A percentile compares a stretch with the other conserved stretches of the same genome.
Conservation (phyloP, 2,329 filamentous ascomycete species). For the Verticillium tricorpus region DNA sequence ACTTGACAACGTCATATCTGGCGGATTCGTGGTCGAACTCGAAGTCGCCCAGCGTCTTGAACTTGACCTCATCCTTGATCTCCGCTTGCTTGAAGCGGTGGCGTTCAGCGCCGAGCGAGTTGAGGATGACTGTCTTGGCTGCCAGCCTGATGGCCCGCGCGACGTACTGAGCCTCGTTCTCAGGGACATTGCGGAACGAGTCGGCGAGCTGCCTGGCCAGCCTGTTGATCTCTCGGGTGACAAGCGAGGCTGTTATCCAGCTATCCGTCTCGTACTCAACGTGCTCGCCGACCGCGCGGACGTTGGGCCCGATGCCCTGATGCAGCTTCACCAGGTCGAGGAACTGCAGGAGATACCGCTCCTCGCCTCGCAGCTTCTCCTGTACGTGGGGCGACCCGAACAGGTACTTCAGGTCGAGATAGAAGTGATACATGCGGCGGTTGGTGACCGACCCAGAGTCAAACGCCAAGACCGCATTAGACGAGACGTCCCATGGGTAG, state of each 20-base stretch:
- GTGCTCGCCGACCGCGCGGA: slow-evolving; percentile 87
- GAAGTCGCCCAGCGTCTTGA: slow-evolving; percentile 73
- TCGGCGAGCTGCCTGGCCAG: slow-evolving; percentile 85
- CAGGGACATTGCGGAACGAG: slow-evolving; percentile 68
- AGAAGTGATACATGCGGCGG: slow-evolving; percentile 95
- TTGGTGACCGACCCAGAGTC: slow-evolving; percentile 95
- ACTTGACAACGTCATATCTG: slow-evolving; percentile 71
- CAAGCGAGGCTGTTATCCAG: slow-evolving; percentile 93
- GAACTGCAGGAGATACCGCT: slow-evolving; percentile 88
- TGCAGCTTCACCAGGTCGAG: slow-evolving; percentile 93
- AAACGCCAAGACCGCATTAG: slow-evolving; percentile 82
- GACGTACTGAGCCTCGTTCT: slow-evolving; percentile 63
- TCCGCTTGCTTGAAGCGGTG: slow-evolving; percentile 81
- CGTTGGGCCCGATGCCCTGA: slow-evolving; percentile 94
- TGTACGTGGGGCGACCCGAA: slow-evolving; percentile 87
- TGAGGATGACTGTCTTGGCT: slow-evolving; percentile 79
- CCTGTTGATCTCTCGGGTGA: slow-evolving; percentile 92
- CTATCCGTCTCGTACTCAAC: slow-evolving; percentile 97
- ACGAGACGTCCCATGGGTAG: slow-evolving; percentile 83
- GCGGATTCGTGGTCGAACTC: slow-evolving; percentile 65
- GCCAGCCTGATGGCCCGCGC: slow-evolving; percentile 67
- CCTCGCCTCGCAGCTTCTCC: slow-evolving; percentile 74
- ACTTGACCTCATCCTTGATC: slow-evolving; percentile 79
- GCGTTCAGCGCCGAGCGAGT: slow-evolving; percentile 85
- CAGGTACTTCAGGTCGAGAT: slow-evolving; percentile 87